Evolutionary conservation across 2,329 filamentous ascomycete genomes (phyloP).

Genomic region (Ciborinia camelliae): DNA sequence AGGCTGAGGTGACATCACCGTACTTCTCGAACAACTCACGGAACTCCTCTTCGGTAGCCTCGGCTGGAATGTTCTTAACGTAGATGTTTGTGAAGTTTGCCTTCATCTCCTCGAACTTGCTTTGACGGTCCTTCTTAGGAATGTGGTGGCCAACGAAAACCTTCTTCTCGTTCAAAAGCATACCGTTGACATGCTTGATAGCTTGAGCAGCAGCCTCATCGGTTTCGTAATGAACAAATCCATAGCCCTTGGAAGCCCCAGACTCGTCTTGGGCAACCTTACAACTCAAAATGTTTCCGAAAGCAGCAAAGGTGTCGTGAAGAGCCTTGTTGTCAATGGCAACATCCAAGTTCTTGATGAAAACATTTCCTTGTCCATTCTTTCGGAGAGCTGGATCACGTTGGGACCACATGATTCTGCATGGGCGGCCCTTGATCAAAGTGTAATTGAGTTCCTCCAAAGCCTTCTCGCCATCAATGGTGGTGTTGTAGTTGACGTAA

Average conservation of each 20-base stretch:
- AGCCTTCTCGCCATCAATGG: constrained; percentile 92
- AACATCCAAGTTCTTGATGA: constrained; percentile 99
- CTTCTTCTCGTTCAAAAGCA: constrained; percentile 99
- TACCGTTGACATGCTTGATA: constrained; percentile 99
- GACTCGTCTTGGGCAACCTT: constrained; percentile 98
- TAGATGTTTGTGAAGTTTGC: constrained; percentile 99
- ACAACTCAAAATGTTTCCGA: constrained; percentile 98
- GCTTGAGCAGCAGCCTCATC: constrained; percentile 94
- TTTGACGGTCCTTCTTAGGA: constrained; percentile 99
- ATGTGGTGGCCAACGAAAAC: constrained; percentile 99
- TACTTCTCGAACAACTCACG: constrained; percentile 86
- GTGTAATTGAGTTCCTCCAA: constrained; percentile 99
- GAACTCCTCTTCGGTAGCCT: constrained; percentile 91
- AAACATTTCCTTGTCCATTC: constrained; percentile 98
- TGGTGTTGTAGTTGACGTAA: constrained; percentile 99
- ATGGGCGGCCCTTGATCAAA: constrained; percentile 95
- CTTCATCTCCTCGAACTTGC: constrained; percentile 99
- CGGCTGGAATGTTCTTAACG: constrained; percentile 91
- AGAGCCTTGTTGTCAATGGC: constrained; percentile 99
- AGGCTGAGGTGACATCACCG: constrained; percentile 93
- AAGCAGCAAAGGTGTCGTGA: constrained; percentile 97
- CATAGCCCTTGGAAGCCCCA: constrained; percentile 96
- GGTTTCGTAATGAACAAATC: constrained; percentile 99
- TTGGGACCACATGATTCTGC: constrained; percentile 99
- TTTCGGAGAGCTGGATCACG: constrained; percentile 98